Evolutionary conservation across 345 rosid genomes (phyloP).

Genomic region (Syzygium jambos): DNA sequence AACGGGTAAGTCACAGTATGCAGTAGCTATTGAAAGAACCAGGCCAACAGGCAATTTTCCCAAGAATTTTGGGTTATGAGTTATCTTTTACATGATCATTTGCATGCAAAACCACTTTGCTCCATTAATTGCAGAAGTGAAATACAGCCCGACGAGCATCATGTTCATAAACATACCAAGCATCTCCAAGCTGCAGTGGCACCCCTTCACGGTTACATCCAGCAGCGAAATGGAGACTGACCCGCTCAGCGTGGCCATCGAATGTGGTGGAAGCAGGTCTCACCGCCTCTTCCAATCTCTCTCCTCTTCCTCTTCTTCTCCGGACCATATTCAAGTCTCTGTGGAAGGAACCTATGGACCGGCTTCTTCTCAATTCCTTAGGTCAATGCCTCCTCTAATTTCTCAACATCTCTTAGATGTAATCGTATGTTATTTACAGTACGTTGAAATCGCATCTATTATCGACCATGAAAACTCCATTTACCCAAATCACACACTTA

Average conservation of each 20-base stretch:
- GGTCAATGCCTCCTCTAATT: not conserved
- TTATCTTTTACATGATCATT: not conserved
- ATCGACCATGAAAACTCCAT: not conserved
- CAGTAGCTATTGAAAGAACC: not conserved
- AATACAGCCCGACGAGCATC: slow-evolving; percentile 52
- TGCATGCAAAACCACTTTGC: not conserved
- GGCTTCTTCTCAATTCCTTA: slow-evolving; percentile 23
- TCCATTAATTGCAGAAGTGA: slow-evolving; percentile 24
- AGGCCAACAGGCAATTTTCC: not conserved
- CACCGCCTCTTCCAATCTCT: not conserved
- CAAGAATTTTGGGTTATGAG: not conserved
- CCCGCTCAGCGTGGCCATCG: slow-evolving; percentile 43
- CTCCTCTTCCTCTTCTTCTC: slow-evolving; percentile 5
- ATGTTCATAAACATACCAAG: slow-evolving; percentile 60
- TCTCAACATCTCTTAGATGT: not conserved
- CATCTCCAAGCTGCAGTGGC: slow-evolving; percentile 80
- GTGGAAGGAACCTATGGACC: slow-evolving; percentile 68
- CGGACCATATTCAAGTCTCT: slow-evolving; percentile 23
- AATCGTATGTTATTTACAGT: not conserved
- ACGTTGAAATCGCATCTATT: not conserved
- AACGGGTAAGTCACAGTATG: not conserved
- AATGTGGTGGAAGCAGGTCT: slow-evolving; percentile 54
- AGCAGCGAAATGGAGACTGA: slow-evolving; percentile 48
- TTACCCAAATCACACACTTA: not conserved
- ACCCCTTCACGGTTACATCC: slow-evolving; percentile 69